Evolutionary conservation across 2,329 filamentous ascomycete genomes (phyloP).

Genomic region (Chaetomium sp.): DNA sequence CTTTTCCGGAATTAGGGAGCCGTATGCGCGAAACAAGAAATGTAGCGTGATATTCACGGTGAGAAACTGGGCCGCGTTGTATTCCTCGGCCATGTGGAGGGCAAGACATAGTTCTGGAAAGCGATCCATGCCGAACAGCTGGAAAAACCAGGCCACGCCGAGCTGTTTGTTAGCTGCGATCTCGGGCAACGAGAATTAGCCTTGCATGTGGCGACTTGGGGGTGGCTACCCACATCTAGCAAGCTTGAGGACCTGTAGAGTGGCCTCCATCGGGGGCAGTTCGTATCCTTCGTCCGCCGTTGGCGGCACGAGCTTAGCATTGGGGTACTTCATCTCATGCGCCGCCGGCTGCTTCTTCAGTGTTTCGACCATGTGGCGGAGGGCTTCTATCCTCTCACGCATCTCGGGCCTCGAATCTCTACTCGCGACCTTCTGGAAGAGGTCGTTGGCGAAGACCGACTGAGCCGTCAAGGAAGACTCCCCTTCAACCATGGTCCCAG

Average conservation of each 20-base stretch:
- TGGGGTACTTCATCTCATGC: constrained; percentile 36
- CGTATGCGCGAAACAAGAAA: constrained; percentile 52
- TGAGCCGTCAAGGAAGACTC: constrained; percentile 51
- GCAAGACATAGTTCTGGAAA: constrained; percentile 53
- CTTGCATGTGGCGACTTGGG: background rate
- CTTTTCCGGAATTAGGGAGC: constrained; percentile 40
- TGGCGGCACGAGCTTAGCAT: constrained; percentile 23
- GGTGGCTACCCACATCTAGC: constrained; percentile 16
- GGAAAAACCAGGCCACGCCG: constrained; percentile 41
- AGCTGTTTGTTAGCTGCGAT: constrained; percentile 7
- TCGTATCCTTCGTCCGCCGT: constrained; percentile 21
- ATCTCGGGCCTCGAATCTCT: constrained; percentile 39
- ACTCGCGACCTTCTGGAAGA: constrained; percentile 44
- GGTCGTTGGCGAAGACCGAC: constrained; percentile 50
- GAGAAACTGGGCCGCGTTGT: constrained; percentile 52
- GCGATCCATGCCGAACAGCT: constrained; percentile 51
- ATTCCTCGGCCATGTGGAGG: constrained; percentile 56
- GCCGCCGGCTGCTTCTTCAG: constrained; percentile 36
- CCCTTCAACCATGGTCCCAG: constrained; percentile 46
- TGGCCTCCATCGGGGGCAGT: constrained; percentile 29
- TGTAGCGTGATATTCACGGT: constrained; percentile 52
- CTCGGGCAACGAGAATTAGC: background rate
- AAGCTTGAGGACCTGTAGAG: constrained; percentile 28
- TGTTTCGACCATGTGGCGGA: constrained; percentile 39
- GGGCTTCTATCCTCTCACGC: constrained; percentile 42